These are phyloP conservation scores for Leptographium lundbergii DNA, from an alignment of 2,329 filamentous ascomycete species.

Conservation along the genomic window DNA sequence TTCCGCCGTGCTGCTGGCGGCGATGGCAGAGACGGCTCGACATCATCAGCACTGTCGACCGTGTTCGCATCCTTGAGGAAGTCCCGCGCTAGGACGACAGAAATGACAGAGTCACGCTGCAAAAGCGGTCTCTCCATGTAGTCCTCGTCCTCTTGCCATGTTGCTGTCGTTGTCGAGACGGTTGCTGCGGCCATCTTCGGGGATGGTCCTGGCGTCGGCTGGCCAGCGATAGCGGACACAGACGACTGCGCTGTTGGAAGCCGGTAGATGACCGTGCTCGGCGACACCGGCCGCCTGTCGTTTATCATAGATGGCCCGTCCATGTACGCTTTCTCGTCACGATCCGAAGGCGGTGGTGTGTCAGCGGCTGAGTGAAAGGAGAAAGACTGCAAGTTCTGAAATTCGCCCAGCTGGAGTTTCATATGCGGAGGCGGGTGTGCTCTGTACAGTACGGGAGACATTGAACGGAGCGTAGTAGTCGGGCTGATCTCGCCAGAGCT, in stretches of 20 bases:
- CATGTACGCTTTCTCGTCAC: not conserved
- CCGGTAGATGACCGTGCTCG: not conserved
- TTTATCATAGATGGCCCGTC: too few species aligned
- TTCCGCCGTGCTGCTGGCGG: constrained; percentile 8
- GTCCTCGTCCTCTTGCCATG: not conserved
- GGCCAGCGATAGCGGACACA: not conserved
- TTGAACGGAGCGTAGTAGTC: not conserved
- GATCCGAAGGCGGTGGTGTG: constrained; percentile 9
- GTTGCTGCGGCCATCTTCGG: constrained; percentile 8
- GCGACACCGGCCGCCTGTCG: not conserved
- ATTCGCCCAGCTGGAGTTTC: constrained; percentile 10
- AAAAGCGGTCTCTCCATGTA: constrained; percentile 5
- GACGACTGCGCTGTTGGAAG: not conserved
- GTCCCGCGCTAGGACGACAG: not conserved
- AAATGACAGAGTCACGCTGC: constrained; percentile 6
- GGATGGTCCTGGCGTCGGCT: constrained; percentile 11
- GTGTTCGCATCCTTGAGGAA: not conserved
- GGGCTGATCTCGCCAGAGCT: constrained; percentile 11
- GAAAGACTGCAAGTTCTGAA: not conserved
- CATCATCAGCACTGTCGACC: not conserved
- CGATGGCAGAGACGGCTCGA: not conserved
- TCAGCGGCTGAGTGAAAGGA: not conserved
- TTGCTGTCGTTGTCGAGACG: too few species aligned
- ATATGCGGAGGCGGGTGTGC: not conserved
- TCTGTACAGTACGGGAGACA: not conserved